phyloP scores from a whole-genome alignment of 164 flowering plant genomes.

The Pachysandra terminalis region DNA sequence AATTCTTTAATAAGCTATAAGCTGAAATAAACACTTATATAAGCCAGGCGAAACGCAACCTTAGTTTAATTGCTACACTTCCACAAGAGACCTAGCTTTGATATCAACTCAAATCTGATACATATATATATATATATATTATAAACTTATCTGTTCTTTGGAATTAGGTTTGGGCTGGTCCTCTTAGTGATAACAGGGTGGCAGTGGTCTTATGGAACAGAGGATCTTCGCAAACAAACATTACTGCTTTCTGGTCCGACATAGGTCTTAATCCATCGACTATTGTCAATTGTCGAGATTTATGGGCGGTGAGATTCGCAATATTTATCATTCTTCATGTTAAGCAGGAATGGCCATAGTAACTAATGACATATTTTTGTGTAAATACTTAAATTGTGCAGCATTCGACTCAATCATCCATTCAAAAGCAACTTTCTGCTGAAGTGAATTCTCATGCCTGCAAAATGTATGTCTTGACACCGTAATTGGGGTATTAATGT shows the following conservation, averaged over 20 bases:
- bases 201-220: slow-evolving; percentile 64
- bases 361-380: background rate
- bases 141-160: too few relatives aligned
- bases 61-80: too few relatives aligned
- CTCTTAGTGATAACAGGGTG: slow-evolving; percentile 36
- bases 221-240: slow-evolving; percentile 37
- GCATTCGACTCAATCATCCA: slow-evolving; percentile 32
- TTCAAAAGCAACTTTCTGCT: slow-evolving; percentile 37
- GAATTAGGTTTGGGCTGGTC: slow-evolving; percentile 78
- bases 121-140: too few relatives aligned
- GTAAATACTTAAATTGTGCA: slow-evolving; percentile 17
- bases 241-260: slow-evolving; percentile 59
- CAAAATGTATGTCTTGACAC: slow-evolving; percentile 57
- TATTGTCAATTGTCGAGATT: slow-evolving; percentile 44
- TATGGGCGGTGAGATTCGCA: slow-evolving; percentile 55
- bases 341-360: background rate
- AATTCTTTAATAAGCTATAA: too few relatives aligned
- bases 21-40: too few relatives aligned
- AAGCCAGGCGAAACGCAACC: too few relatives aligned
- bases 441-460: slow-evolving; percentile 53
- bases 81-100: too few relatives aligned
- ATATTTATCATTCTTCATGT: background rate
- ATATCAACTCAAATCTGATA: too few relatives aligned
- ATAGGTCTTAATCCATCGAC: slow-evolving; percentile 43
- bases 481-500: slow-evolving; percentile 14